Conservation (phyloP, 345 rosid species). For the Dipteronia dyeriana region DNA sequence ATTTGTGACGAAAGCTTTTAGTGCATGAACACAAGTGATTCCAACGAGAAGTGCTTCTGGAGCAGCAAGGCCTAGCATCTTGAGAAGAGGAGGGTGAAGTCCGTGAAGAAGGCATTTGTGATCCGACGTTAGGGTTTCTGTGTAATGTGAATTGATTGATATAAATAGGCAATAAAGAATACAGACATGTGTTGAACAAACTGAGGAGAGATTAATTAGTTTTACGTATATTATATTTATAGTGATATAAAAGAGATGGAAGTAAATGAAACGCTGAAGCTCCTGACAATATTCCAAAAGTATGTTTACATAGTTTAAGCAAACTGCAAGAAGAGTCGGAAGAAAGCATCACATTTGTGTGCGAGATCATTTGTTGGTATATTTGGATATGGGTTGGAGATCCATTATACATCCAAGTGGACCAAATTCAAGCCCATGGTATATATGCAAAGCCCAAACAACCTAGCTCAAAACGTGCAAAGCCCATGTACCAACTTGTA, state of each 20-base stretch:
- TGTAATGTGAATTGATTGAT: constrained; percentile 24
- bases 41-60: constrained; percentile 12
- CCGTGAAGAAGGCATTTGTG: not conserved
- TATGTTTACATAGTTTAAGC: constrained; percentile 12
- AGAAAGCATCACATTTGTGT: not conserved
- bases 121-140: not conserved
- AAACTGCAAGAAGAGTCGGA: constrained; percentile 15
- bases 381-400: too few relatives aligned
- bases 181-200: not conserved
- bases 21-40: constrained; percentile 5
- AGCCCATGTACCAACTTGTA: too few relatives aligned
- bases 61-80: not conserved
- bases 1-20: not conserved
- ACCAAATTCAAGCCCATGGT: too few relatives aligned
- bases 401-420: too few relatives aligned
- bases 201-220: constrained; percentile 17
- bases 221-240: too few relatives aligned
- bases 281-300: constrained; percentile 43
- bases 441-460: too few relatives aligned
- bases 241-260: constrained; percentile 11
- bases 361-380: too few relatives aligned
- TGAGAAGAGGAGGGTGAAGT: not conserved
- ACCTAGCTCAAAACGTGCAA: too few relatives aligned
- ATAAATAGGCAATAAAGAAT: not conserved
- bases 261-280: constrained; percentile 23